Base-by-base conservation (phyloP, 78 protist species). In the Blattamonas nauphoetae region DNA sequence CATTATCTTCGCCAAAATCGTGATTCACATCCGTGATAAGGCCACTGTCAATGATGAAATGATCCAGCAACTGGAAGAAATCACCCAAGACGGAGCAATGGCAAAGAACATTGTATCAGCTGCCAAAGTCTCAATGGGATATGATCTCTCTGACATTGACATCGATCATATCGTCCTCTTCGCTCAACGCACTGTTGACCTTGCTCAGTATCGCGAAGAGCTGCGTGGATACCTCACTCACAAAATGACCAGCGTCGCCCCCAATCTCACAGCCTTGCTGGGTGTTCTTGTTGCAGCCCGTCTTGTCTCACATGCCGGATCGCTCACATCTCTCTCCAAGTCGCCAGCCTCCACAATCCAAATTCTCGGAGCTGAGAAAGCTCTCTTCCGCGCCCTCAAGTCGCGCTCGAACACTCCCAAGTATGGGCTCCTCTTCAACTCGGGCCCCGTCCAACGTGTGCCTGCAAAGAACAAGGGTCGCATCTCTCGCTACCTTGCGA, bases 281-380 rank as follows among this genome's bases (percentile, higher is more conserved):
- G 99, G 99, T 85, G 98, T 97, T 81, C 78, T 93, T 55, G 95
- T 97, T 41, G 97, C 94, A 4, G 96, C 96, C 4, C 89, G 95
- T 0, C 63, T 91, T 21, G 78, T 97, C 84, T 78, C 96, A 1
- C 97, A 94, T 88, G 99, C 99, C 1, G 98, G 98, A 2, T 87
- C 96, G 45, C 93, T 98, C 43, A 92, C 95, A 85, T 94, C 90
- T 86, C 94, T 98, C 36, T 96, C 99, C 86, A 98, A 98, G 94
- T 91, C 89, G 92, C 99, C 99, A n/a, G 99, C 99, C 21, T 97
- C 99, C 21, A 98, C 99, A 21, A 96, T 98, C 43, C 99, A 98
- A 92, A 98, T 98, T 86, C 93, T 98, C 0, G 99, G 99, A 36
- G 99, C 99, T 43, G 99, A 98, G 88, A 98, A 98, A 93, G 99